phyloP scores from a whole-genome alignment of 108 stramenopile genomes.

The Bacterosira constricta region DNA sequence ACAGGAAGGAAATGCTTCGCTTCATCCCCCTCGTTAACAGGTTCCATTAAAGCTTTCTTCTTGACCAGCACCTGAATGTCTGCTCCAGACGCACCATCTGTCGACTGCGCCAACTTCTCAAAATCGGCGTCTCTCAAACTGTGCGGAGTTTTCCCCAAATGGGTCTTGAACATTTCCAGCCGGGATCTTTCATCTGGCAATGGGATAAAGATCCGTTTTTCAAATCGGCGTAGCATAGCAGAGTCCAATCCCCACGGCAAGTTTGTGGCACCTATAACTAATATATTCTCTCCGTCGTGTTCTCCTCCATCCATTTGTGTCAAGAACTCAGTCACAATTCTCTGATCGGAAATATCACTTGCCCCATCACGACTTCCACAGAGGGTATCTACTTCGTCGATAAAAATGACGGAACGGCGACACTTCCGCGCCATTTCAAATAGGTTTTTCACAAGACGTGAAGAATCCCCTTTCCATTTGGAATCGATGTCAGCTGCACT shows the following conservation, averaged over 20 bases:
- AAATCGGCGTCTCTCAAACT: slow-evolving; percentile 83
- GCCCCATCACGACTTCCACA: slow-evolving; percentile 92
- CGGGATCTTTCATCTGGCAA: slow-evolving; percentile 91
- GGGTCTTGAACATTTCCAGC: slow-evolving; percentile 89
- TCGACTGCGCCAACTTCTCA: slow-evolving; percentile 74
- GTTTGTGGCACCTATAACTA: slow-evolving; percentile 97
- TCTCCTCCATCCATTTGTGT: slow-evolving; percentile 99
- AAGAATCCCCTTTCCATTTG: slow-evolving; percentile 99
- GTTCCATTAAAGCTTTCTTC: slow-evolving; percentile 98
- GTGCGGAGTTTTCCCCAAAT: slow-evolving; percentile 92
- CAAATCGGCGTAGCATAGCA: slow-evolving; percentile 98
- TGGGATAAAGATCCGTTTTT: slow-evolving; percentile 99
- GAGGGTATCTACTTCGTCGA: slow-evolving; percentile 98
- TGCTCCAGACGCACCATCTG: slow-evolving; percentile 90
- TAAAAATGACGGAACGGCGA: slow-evolving; percentile 92
- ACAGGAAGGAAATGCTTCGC: slow-evolving; percentile 91
- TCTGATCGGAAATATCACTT: slow-evolving; percentile 85
- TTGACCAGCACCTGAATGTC: slow-evolving; percentile 96
- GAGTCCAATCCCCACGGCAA: slow-evolving; percentile 99
- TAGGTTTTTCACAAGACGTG: slow-evolving; percentile 96
- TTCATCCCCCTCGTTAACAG: slow-evolving; percentile 90
- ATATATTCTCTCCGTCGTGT: slow-evolving; percentile 74
- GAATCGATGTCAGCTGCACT: no score
- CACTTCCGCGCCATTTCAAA: slow-evolving; percentile 98
- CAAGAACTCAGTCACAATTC: slow-evolving; percentile 98